A percentile compares a stretch with the other conserved stretches of the same genome.
phyloP scores from a whole-genome alignment of 768 basidiomycete species.

The Mycena filopes region DNA sequence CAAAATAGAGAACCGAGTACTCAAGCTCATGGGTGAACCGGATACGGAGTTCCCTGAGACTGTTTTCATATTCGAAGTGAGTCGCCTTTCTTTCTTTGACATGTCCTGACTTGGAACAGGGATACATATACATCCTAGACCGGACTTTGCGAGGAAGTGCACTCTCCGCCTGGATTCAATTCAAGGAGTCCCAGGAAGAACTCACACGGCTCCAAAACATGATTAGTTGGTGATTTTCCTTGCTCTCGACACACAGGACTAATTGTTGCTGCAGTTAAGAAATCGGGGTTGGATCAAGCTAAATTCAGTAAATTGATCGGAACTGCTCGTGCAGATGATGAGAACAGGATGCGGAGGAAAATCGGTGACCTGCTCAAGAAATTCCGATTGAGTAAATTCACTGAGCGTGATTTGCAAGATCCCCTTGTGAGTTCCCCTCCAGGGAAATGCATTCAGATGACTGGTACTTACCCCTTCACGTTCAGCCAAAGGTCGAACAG shows the following conservation, averaged over 20 bases:
- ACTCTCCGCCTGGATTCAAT: slow-evolving; percentile 3
- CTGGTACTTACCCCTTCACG: no score
- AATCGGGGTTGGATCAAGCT: no score
- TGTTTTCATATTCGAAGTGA: no score
- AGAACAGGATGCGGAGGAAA: neutral
- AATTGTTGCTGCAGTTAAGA: no score
- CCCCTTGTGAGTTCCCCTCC: slow-evolving; percentile 18
- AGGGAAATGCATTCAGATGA: no score
- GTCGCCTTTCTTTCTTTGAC: neutral
- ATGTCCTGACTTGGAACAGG: slow-evolving; percentile 5
- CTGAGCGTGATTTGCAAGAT: neutral
- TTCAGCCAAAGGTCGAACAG: no score
- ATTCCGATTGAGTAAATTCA: neutral
- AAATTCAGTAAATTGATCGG: neutral
- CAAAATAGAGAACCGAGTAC: neutral
- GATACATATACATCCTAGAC: slow-evolving; percentile 3
- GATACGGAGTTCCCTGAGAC: no score
- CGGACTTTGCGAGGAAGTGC: slow-evolving; percentile 7
- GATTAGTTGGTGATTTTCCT: no score
- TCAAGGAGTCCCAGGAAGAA: slow-evolving; percentile 11
- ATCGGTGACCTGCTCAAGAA: slow-evolving; percentile 4
- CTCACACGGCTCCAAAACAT: slow-evolving; percentile 1
- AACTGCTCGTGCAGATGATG: neutral
- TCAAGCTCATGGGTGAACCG: neutral
- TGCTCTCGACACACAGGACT: no score